Evolutionary conservation across 768 basidiomycete genomes (phyloP), one percentile per base, ranked within the genome.

Genomic region (Wakefieldia striispora): DNA sequence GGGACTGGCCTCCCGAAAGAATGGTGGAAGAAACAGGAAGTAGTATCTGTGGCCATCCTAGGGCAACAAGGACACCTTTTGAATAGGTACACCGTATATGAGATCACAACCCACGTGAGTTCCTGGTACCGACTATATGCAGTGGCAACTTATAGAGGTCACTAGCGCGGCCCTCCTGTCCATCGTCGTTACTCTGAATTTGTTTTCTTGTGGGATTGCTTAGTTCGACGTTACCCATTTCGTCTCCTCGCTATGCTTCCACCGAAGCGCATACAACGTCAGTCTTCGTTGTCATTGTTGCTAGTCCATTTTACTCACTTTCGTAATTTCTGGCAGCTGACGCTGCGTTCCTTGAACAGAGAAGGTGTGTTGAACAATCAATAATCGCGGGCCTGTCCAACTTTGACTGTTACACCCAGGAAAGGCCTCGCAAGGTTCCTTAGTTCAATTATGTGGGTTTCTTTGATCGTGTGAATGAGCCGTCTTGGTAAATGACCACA

Each of bases 21-120:
- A 36, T 97, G 93, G 88, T 95, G 91, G 91, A 89, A 83, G 70
- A 84, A 74, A 54, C 82, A 89, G 64, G 88, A 92, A 66, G 76
- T 63, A 3, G 82, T 89, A 17, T 73, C 77, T 44, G 81, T 97
- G 35, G 79, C 76, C 39, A 76, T 94, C 41, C 72, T 89, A 38
- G 93, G 93, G 26, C 91, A 90, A 58, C 92, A 95, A 65, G 94
- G 94, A 2, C 95, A 95, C 70, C 87, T 95, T 57, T 70, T 95
- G 58, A 92, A 89, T 59, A 80, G 95, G 47, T 88, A 90, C 62
- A 88, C 81, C 49, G 84, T 92, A 4, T 97, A 95, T 64, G 84
- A 88, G 61, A 75, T 97, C 24, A 70, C 77, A 11, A 83, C 89
- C 20, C 86, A 91, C 45, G 90, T 91, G 55, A 65, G 84, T 73